Percentiles rank a stretch among this genome's conserved stretches.
phyloP scores from a whole-genome alignment of 805 yeast genomes.

The Tetrapisispora phaffii region DNA sequence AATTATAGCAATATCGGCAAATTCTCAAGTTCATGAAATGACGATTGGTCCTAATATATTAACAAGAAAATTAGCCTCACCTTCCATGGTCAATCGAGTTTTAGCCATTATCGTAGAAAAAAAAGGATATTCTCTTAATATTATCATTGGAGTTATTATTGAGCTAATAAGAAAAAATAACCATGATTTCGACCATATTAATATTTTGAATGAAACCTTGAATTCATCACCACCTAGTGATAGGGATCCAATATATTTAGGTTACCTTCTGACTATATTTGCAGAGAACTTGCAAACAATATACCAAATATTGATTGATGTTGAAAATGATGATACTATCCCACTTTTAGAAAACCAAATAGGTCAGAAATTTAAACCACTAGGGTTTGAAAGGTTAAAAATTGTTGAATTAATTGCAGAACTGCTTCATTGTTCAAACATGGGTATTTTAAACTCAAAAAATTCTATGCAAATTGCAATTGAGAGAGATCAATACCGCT shows the following conservation, averaged over 20 bases:
- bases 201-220: slow-evolving; percentile 61
- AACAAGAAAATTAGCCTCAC: slow-evolving; percentile 76
- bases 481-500: slow-evolving; percentile 60
- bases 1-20: slow-evolving; percentile 81
- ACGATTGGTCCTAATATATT: slow-evolving; percentile 91
- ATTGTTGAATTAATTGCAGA: slow-evolving; percentile 89
- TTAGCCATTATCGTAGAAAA: slow-evolving; percentile 56
- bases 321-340: slow-evolving; percentile 9
- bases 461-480: slow-evolving; percentile 56
- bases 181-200: slow-evolving; percentile 84
- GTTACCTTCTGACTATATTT: slow-evolving; percentile 57
- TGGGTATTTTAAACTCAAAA: slow-evolving; percentile 77
- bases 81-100: slow-evolving; percentile 48
- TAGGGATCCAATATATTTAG: slow-evolving; percentile 85
- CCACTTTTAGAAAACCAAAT: slow-evolving; percentile 48
- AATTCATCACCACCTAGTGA: slow-evolving; percentile 82
- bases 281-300: slow-evolving; percentile 42
- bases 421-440: slow-evolving; percentile 86
- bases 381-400: slow-evolving; percentile 86
- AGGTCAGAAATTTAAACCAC: slow-evolving; percentile 51
- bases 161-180: slow-evolving; percentile 92
- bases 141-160: slow-evolving; percentile 85
- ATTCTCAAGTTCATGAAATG: slow-evolving; percentile 62
- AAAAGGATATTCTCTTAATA: slow-evolving; percentile 75
- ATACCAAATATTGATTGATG: slow-evolving; percentile 15